Conservation (phyloP, 108 stramenopile genomes). For the Cyclostephanos invisitatus region DNA sequence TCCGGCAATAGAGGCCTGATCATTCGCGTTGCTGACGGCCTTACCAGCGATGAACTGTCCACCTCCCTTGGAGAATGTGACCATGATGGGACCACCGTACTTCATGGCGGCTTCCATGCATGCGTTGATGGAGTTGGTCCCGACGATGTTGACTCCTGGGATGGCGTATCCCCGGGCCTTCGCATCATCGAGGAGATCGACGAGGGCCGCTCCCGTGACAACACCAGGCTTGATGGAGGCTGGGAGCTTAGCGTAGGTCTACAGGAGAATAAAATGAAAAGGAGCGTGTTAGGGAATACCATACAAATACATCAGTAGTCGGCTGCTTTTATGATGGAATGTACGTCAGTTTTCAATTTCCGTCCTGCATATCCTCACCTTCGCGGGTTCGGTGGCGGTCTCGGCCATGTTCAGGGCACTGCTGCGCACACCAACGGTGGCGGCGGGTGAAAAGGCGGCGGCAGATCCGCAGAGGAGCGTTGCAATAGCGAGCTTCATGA, state of each 20-base stretch:
- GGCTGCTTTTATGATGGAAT: too few relatives aligned
- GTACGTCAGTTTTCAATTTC: background rate
- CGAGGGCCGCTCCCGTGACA: constrained; percentile 87
- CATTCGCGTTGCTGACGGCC: constrained; percentile 80
- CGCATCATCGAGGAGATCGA: constrained; percentile 84
- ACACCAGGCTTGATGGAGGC: constrained; percentile 90
- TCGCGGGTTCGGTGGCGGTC: constrained; percentile 48
- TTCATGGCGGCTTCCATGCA: constrained; percentile 94
- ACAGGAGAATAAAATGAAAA: constrained; percentile 6
- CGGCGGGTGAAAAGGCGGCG: constrained; percentile 63
- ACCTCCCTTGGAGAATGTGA: constrained; percentile 94
- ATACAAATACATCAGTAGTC: background rate
- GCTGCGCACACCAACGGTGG: constrained; percentile 47
- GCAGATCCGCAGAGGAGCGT: constrained; percentile 55
- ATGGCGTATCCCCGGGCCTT: constrained; percentile 91
- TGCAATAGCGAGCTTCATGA: constrained; percentile 73
- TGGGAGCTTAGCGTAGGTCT: constrained; percentile 88
- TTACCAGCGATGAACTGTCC: constrained; percentile 94
- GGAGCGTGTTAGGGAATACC: background rate
- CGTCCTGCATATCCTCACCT: constrained; percentile 1
- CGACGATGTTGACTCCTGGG: constrained; percentile 94
- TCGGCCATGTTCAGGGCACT: constrained; percentile 67
- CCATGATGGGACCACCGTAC: constrained; percentile 92
- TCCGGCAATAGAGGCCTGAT: constrained; percentile 90
- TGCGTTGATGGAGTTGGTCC: constrained; percentile 90